Conservation (phyloP, 345 rosid species). For the Eucalyptus erythrocorys region DNA sequence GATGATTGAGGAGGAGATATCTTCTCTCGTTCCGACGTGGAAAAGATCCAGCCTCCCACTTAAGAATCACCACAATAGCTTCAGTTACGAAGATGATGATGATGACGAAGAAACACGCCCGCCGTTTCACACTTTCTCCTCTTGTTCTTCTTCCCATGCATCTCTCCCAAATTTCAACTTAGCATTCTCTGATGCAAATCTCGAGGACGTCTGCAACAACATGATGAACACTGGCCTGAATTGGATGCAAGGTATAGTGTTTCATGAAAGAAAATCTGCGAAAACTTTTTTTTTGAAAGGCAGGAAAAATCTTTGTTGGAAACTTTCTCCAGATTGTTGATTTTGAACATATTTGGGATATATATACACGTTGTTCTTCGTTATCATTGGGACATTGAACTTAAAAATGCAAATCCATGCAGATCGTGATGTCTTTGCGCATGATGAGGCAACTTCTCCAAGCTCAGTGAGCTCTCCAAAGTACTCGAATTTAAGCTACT, state of each 20-base stretch:
- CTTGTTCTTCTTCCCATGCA: constrained; percentile 49
- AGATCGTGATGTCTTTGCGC: constrained; percentile 14
- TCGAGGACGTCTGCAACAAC: neutral
- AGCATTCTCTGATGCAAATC: neutral
- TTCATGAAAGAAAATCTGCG: neutral
- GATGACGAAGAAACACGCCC: constrained; percentile 13
- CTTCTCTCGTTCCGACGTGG: constrained; percentile 60
- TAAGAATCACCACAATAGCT: constrained; percentile 19
- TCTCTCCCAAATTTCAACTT: constrained; percentile 20
- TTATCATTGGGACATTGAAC: neutral
- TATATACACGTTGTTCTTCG: neutral
- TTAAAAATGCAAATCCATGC: neutral
- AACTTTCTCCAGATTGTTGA: neutral
- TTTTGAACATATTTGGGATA: neutral
- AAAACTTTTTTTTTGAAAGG: neutral
- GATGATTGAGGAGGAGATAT: constrained; percentile 74
- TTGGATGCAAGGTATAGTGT: constrained; percentile 27
- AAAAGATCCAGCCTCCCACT: constrained; percentile 1
- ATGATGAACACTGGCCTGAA: neutral
- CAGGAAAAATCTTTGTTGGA: neutral
- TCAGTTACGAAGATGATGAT: constrained; percentile 28
- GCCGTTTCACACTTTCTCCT: constrained; percentile 27
- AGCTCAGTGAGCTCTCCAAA: constrained; percentile 36
- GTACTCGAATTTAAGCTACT: constrained; percentile 25
- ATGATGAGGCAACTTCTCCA: constrained; percentile 38